These are phyloP conservation scores for Paramecium pentaurelia DNA, from an alignment of 73 alveolate genomes.

Conservation along the genomic window DNA sequence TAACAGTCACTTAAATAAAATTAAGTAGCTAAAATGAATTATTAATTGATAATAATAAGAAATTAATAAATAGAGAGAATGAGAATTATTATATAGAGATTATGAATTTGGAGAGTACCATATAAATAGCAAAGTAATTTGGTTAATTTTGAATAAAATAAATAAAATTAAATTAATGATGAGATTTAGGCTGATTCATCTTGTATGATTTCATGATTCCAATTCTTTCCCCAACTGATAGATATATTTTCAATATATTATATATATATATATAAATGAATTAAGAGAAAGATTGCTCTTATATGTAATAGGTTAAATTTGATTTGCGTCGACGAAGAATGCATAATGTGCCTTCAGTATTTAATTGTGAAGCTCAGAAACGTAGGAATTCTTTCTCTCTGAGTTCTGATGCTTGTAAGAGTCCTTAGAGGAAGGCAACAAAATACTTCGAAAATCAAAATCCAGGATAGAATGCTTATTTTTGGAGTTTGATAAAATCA, in stretches of 20 bases:
- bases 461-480: slow-evolving; percentile 39
- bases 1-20: slow-evolving; percentile 23
- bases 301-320: background rate
- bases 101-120: background rate
- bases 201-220: slow-evolving; percentile 12
- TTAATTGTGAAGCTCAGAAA: background rate
- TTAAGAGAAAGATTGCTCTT: slow-evolving; percentile 20
- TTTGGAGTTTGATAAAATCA: background rate
- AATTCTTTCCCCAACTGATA: slow-evolving; percentile 36
- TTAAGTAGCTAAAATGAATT: background rate
- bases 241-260: background rate
- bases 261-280: background rate
- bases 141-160: background rate
- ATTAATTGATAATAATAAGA: background rate
- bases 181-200: slow-evolving; percentile 18
- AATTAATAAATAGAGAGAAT: background rate
- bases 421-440: background rate
- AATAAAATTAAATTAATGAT: background rate
- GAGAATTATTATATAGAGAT: no score
- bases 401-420: slow-evolving; percentile 9
- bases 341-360: background rate
- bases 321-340: background rate
- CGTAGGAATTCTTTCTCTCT: slow-evolving; percentile 4
- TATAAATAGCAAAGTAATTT: background rate
- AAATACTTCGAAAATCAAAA: background rate